Evolutionary conservation across 192 early-diverging fungal species (phyloP).

Genomic region (Entomortierella chlamydospora): DNA sequence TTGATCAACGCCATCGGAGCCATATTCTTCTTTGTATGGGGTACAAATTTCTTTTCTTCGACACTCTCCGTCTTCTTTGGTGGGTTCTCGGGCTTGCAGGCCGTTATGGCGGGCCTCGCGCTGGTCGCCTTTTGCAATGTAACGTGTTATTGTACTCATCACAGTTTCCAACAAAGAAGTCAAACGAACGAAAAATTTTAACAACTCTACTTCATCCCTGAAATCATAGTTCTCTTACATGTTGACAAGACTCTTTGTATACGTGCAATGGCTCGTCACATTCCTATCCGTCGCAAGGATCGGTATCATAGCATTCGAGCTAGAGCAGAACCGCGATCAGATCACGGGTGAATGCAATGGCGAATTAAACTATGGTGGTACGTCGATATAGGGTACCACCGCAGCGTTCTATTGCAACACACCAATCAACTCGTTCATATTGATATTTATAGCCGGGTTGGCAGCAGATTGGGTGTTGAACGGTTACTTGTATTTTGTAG

Average conservation of each 20-base stretch:
- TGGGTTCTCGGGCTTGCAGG: conserved; percentile 19
- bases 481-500: conserved; percentile 30
- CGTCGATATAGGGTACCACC: not conserved
- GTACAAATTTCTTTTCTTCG: conserved; percentile 15
- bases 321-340: conserved; percentile 6
- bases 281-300: conserved; percentile 26
- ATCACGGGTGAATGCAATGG: conserved; percentile 9
- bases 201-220: not conserved
- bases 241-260: conserved; percentile 29
- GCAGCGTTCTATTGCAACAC: conserved; percentile 7
- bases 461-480: conserved; percentile 22
- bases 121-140: conserved; percentile 18
- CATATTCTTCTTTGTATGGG: conserved; percentile 12
- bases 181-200: not conserved
- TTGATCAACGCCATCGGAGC: conserved; percentile 19
- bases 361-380: not conserved
- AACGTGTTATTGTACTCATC: not conserved
- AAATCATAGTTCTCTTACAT: conserved; percentile 25
- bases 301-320: conserved; percentile 21
- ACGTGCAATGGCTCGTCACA: conserved; percentile 23
- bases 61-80: not conserved
- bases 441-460: conserved; percentile 13
- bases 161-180: not conserved
- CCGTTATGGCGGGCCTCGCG: not conserved
- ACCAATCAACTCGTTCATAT: conserved; percentile 12